Percentiles rank a stretch among this genome's conserved stretches.
phyloP scores from a whole-genome alignment of 495 filamentous ascomycete genomes.

The Penicillium psychrofluorescens region DNA sequence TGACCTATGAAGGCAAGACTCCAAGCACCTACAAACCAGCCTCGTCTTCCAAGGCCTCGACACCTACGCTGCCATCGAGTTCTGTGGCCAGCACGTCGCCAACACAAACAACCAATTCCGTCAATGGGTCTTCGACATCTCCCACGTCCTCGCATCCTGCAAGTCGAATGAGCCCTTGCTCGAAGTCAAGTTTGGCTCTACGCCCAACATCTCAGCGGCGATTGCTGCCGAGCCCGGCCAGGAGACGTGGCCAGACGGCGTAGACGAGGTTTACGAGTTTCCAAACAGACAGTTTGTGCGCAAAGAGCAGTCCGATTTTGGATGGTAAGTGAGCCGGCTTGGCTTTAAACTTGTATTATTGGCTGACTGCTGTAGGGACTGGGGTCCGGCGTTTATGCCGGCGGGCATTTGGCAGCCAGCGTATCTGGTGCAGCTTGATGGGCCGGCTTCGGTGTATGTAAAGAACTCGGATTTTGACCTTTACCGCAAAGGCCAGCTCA shows the following conservation, averaged over 20 bases:
- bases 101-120: slow-evolving; percentile 66
- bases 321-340: slow-evolving; percentile 19
- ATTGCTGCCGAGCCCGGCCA: slow-evolving; percentile 50
- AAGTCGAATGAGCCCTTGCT: slow-evolving; percentile 23
- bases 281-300: slow-evolving; percentile 55
- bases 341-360: too few relatives aligned
- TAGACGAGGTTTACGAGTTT: slow-evolving; percentile 40
- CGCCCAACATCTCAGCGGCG: slow-evolving; percentile 41
- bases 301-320: slow-evolving; percentile 65
- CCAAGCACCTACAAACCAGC: slow-evolving; percentile 23
- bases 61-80: slow-evolving; percentile 54
- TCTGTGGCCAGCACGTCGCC: slow-evolving; percentile 54
- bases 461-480: slow-evolving; percentile 57
- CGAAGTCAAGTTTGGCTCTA: slow-evolving; percentile 51
- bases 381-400: slow-evolving; percentile 60
- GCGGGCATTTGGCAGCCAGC: slow-evolving; percentile 59
- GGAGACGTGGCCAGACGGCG: slow-evolving; percentile 42
- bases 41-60: slow-evolving; percentile 61
- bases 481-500: slow-evolving; percentile 55
- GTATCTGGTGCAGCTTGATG: slow-evolving; percentile 47
- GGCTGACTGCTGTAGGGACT: slow-evolving; percentile 38
- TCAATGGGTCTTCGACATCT: slow-evolving; percentile 61
- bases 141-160: slow-evolving; percentile 41
- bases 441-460: slow-evolving; percentile 37
- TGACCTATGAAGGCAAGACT: slow-evolving; percentile 10